Evolutionary conservation across 148 eudicot genomes (phyloP).

Genomic region (Camellia sinensis): DNA sequence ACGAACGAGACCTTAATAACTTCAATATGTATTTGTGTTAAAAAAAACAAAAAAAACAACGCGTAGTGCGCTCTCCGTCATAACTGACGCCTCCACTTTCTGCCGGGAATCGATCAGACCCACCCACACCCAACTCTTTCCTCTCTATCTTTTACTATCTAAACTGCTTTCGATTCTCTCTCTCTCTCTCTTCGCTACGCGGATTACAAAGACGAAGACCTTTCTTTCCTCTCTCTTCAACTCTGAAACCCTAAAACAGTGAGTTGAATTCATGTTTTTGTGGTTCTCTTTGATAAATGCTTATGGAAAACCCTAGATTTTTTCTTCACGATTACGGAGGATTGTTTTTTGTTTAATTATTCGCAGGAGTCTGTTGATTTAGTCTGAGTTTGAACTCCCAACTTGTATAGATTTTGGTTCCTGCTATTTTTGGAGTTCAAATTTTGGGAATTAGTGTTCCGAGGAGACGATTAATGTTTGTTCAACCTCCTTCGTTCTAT

Average conservation of each 20-base stretch:
- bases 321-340: neutral
- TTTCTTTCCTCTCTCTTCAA: neutral
- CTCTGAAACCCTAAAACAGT: slow-evolving; percentile 8
- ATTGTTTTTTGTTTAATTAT: neutral
- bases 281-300: neutral
- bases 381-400: neutral
- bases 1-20: too few species aligned
- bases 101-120: slow-evolving; percentile 6
- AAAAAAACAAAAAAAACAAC: neutral
- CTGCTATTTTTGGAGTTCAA: neutral
- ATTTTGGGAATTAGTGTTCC: neutral
- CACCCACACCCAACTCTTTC: neutral
- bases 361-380: slow-evolving; percentile 5
- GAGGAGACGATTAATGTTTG: neutral
- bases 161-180: too few species aligned
- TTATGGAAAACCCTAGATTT: neutral
- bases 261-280: neutral
- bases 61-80: slow-evolving; percentile 19
- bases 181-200: neutral
- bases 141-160: too few species aligned
- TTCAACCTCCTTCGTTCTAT: neutral
- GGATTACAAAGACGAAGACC: neutral
- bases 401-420: neutral
- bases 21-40: too few species aligned
- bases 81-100: slow-evolving; percentile 3